Percentiles rank a stretch among this genome's conserved stretches.
Evolutionary conservation across 1,284 basidiomycete genomes (phyloP).

Genomic region (Tilletia setariae): DNA sequence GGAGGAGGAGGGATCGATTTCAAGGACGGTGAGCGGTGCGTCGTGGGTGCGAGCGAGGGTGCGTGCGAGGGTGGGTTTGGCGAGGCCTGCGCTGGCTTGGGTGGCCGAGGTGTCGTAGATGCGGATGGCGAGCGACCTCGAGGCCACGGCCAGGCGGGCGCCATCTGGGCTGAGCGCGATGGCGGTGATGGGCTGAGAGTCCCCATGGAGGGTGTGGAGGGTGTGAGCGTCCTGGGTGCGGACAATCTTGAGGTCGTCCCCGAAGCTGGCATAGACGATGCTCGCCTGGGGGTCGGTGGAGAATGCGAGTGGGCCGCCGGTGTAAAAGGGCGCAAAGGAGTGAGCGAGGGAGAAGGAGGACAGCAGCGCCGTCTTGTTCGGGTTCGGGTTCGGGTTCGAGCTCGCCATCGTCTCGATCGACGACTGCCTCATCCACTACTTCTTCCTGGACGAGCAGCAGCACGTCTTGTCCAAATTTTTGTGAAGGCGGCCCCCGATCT

Average conservation of each 20-base stretch:
- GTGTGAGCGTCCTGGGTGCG: neutral
- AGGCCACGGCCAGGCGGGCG: conserved; percentile 63
- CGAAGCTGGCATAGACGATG: neutral
- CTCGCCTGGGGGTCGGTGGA: neutral
- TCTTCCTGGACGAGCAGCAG: neutral
- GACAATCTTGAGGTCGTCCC: conserved; percentile 11
- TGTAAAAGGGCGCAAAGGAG: conserved; percentile 48
- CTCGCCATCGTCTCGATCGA: neutral
- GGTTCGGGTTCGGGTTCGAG: conserved; percentile 1
- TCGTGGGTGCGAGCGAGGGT: conserved; percentile 79
- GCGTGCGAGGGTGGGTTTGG: conserved; percentile 59
- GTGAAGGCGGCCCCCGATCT: neutral
- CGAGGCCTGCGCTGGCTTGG: conserved; percentile 17
- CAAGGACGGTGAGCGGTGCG: conserved; percentile 79
- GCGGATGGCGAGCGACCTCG: conserved; percentile 59
- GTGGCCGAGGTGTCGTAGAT: conserved; percentile 54
- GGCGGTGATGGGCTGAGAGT: conserved; percentile 19
- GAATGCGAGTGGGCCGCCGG: conserved; percentile 33
- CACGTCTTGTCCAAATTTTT: neutral
- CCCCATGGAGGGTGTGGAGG: neutral
- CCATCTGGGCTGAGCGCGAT: conserved; percentile 78
- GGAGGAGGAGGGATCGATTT: conserved; percentile 77
- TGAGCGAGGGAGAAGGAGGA: conserved; percentile 8
- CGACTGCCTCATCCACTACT: neutral
- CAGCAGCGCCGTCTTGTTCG: conserved; percentile 4